Conservation (phyloP, 1,284 basidiomycete genomes). For the Sanghuangporus baumii region DNA sequence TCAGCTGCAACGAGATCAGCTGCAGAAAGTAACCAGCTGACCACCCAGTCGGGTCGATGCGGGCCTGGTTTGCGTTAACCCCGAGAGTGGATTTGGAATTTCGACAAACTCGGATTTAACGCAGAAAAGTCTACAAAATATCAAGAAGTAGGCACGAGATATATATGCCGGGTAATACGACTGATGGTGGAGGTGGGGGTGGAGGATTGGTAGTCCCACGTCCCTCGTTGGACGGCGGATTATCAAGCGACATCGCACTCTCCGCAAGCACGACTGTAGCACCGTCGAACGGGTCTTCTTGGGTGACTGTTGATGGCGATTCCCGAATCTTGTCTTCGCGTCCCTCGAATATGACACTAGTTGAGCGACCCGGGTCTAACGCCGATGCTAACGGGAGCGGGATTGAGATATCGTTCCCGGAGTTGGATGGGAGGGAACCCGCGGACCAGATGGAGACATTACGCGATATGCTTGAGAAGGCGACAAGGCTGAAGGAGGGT, state of each 20-base stretch:
- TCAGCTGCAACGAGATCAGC: background rate
- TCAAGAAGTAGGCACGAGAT: background rate
- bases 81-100: background rate
- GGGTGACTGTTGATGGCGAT: background rate
- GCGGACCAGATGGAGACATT: slow-evolving; percentile 59
- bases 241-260: background rate
- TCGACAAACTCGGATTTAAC: background rate
- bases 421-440: slow-evolving; percentile 42
- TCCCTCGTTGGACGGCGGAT: slow-evolving; percentile 5
- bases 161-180: background rate
- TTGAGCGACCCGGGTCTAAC: background rate
- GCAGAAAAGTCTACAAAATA: background rate
- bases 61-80: background rate
- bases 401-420: slow-evolving; percentile 28
- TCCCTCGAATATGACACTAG: slow-evolving; percentile 8
- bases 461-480: slow-evolving; percentile 58
- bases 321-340: background rate
- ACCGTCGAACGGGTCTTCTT: background rate
- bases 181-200: slow-evolving; percentile 3
- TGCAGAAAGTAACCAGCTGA: background rate
- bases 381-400: background rate
- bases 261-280: slow-evolving; percentile 1
- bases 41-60: background rate
- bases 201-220: slow-evolving; percentile 7
- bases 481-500: slow-evolving; percentile 78